phyloP scores from a whole-genome alignment of 352 stramenopile genomes.

The Peronospora tabacina region DNA sequence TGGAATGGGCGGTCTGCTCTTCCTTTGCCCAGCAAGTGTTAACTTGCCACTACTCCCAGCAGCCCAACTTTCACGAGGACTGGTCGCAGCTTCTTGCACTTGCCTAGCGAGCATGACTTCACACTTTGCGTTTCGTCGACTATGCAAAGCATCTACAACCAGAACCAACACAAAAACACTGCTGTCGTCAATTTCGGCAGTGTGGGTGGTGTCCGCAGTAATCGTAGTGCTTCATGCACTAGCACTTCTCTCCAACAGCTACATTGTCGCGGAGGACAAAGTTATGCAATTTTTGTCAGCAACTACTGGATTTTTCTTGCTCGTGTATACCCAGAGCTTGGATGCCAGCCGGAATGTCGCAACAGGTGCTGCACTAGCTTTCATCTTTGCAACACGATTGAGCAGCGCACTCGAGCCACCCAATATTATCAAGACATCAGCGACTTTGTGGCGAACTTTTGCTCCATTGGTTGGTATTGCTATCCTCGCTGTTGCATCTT shows the following conservation, averaged over 20 bases:
- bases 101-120: slow-evolving; percentile 18
- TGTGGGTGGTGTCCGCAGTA: slow-evolving; percentile 26
- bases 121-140: slow-evolving; percentile 3
- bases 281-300: slow-evolving; percentile 66
- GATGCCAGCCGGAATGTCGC: slow-evolving; percentile 2
- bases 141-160: background rate
- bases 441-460: slow-evolving; percentile 34
- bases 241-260: slow-evolving; percentile 78
- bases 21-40: slow-evolving; percentile 20
- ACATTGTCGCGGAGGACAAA: slow-evolving; percentile 66
- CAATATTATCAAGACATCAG: slow-evolving; percentile 62
- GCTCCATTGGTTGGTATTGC: slow-evolving; percentile 22
- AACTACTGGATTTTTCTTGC: slow-evolving; percentile 42
- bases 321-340: slow-evolving; percentile 23
- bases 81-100: slow-evolving; percentile 21
- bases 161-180: background rate
- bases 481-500: slow-evolving; percentile 17
- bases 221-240: slow-evolving; percentile 56
- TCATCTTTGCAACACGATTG: slow-evolving; percentile 40
- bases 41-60: slow-evolving; percentile 27
- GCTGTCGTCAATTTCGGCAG: slow-evolving; percentile 10
- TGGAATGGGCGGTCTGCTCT: slow-evolving; percentile 10
- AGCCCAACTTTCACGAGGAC: slow-evolving; percentile 23
- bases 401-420: slow-evolving; percentile 41
- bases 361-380: slow-evolving; percentile 27